A percentile compares a stretch with the other conserved stretches of the same genome.
Conservation (phyloP, 2,329 filamentous ascomycete species). For the Fusarium sp. region DNA sequence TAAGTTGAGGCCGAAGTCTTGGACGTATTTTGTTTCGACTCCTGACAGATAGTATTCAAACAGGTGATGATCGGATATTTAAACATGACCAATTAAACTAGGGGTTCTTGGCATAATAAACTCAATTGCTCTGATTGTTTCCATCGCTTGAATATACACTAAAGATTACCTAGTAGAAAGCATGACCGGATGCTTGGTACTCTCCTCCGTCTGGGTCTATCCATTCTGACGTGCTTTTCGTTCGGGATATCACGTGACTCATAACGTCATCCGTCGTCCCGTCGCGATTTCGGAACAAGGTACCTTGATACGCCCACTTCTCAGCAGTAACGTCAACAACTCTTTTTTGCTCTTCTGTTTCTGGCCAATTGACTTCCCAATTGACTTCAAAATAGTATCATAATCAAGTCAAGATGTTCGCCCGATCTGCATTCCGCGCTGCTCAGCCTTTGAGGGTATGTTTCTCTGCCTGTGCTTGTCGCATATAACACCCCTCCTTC, state of each 20-base stretch:
- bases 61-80: neutral
- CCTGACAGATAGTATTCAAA: neutral
- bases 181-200: neutral
- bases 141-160: neutral
- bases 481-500: constrained; percentile 6
- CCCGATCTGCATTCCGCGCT: constrained; percentile 71
- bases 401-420: constrained; percentile 67
- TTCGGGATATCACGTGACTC: constrained; percentile 35
- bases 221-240: neutral
- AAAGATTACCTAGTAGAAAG: neutral
- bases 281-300: constrained; percentile 23
- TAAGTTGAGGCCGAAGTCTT: too few species aligned
- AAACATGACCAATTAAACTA: neutral
- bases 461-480: constrained; percentile 9
- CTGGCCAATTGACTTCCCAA: constrained; percentile 41
- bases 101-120: neutral
- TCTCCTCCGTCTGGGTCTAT: neutral
- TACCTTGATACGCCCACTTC: constrained; percentile 30
- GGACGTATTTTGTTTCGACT: neutral
- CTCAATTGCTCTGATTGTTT: neutral
- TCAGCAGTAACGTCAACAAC: constrained; percentile 18
- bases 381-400: constrained; percentile 33
- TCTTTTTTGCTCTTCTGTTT: constrained; percentile 10
- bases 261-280: constrained; percentile 35
- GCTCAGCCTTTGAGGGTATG: constrained; percentile 74